Conservation (phyloP, 352 stramenopile genomes). For the Phytopythium ostracodes region DNA sequence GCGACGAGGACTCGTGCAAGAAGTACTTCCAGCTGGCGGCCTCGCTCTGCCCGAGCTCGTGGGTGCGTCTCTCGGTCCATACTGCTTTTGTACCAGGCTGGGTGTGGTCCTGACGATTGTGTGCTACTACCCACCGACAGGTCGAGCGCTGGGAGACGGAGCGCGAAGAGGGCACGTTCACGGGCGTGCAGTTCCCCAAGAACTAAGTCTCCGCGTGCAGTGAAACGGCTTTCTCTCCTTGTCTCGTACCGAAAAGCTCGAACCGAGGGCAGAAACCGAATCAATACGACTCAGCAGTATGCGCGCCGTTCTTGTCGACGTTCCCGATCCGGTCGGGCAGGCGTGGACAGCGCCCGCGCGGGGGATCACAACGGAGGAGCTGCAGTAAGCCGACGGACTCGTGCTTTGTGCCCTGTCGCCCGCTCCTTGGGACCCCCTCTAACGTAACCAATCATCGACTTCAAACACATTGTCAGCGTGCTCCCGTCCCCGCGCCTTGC, state of each 20-base stretch:
- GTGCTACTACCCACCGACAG: slow-evolving; percentile 16
- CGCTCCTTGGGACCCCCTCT: neutral
- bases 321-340: neutral
- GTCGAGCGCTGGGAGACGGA: slow-evolving; percentile 79
- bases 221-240: neutral
- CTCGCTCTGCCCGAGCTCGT: slow-evolving; percentile 75
- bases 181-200: slow-evolving; percentile 78
- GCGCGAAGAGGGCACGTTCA: slow-evolving; percentile 80
- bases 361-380: neutral
- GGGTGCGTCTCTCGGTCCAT: slow-evolving; percentile 34
- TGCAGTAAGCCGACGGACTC: neutral
- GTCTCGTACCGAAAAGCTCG: neutral
- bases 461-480: neutral
- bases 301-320: neutral
- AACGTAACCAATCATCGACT: slow-evolving; percentile 9
- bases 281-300: neutral
- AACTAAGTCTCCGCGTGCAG: slow-evolving; percentile 19
- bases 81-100: no score
- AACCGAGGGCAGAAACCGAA: neutral
- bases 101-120: neutral
- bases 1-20: slow-evolving; percentile 91
- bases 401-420: neutral
- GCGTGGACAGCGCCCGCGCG: neutral
- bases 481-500: neutral
- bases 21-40: slow-evolving; percentile 66